These are phyloP conservation scores for Trichoderma asperelloides DNA, from an alignment of 495 filamentous ascomycete genomes.

Conservation along the genomic window DNA sequence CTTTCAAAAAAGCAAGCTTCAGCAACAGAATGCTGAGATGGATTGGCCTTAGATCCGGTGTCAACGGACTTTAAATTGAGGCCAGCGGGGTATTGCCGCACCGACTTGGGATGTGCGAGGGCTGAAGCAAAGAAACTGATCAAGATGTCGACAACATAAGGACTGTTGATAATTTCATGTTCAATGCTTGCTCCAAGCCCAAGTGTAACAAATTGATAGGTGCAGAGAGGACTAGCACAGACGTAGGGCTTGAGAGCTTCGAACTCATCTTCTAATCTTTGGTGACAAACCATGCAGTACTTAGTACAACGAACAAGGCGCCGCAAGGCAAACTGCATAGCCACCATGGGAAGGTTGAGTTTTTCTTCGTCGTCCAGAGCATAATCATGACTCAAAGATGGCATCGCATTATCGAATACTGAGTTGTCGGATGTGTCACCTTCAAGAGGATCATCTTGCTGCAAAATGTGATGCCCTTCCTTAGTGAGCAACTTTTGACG, in stretches of 20 bases:
- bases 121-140: constrained; percentile 72
- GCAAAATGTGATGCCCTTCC: constrained; percentile 29
- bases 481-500: constrained; percentile 19
- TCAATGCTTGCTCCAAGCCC: constrained; percentile 82
- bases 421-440: background rate
- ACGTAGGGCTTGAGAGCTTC: constrained; percentile 91
- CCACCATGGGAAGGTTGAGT: constrained; percentile 55
- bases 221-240: constrained; percentile 68
- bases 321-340: constrained; percentile 71
- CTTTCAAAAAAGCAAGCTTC: background rate
- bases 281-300: constrained; percentile 83
- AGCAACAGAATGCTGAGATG: background rate
- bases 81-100: background rate
- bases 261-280: constrained; percentile 57
- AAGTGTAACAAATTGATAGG: constrained; percentile 87
- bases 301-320: constrained; percentile 78
- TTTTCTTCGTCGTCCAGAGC: constrained; percentile 26
- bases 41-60: background rate
- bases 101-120: constrained; percentile 3
- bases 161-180: constrained; percentile 71
- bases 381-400: background rate
- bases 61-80: background rate
- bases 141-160: constrained; percentile 78
- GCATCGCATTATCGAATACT: background rate
- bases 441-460: background rate